Evolutionary conservation across 1,284 basidiomycete genomes (phyloP), one percentile per base, ranked within the genome.

Genomic region (Entoloma clypeatum): DNA sequence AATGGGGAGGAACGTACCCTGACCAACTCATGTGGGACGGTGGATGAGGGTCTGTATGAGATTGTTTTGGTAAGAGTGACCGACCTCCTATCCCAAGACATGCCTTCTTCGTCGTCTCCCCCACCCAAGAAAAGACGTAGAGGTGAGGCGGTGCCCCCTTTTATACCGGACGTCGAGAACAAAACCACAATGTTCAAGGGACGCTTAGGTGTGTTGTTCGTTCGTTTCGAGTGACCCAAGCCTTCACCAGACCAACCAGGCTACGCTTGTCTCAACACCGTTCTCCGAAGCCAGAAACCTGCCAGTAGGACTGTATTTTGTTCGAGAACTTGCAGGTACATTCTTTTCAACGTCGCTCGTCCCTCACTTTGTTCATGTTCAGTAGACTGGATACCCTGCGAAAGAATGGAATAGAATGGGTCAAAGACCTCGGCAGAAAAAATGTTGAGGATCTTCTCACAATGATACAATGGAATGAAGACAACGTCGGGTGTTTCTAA

Each of bases 391-490:
- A 86, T 35, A 85, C 86, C 32, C 79, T 93, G 39, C 74, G 79
- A 51, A 88, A 91, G 55, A 84, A 90, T 49, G 90, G 91, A 4
- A 69, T 89, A 39, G 83, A 87, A 3, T 84, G 80, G 63, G 81
- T 83, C 17, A 90, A 89, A 58, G 81, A 86, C 22, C 67, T 94
- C 1, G 92, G 84, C 2, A 68, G 74, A 27, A 79, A 81, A 61
- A 95, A 95, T 51, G 71, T 77, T 0, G 63, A 75, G 51, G 90
- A 92, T 58, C 67, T 92, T 18, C 57, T 75, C 10, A 75, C 72
- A 33, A 74, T 92, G 37, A 86, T 92, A 33, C 69, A 89, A 64
- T 93, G 88, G 89, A 92, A 91, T 58, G 89, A 87, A 57, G 74
- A 76, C 35, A 84, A 92, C 61, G 75, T 76, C 57, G 36, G 67